Conservation (phyloP, 371 early-diverging fungal species). For the Mortierella sp. region DNA sequence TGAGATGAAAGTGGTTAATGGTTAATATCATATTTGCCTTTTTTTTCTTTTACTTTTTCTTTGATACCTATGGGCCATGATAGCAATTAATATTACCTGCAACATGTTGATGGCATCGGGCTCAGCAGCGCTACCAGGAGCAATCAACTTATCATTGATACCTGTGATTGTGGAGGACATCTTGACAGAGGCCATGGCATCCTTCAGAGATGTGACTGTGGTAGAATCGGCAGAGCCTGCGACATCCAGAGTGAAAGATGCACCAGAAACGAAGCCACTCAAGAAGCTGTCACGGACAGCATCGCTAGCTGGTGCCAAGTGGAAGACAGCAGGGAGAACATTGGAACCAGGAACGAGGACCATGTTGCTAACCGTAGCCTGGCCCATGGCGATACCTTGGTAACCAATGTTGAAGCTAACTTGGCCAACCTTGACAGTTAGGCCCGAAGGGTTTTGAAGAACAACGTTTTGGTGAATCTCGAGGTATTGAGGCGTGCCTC, state of each 20-base stretch:
- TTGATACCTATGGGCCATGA: no score
- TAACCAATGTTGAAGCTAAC: conserved; percentile 61
- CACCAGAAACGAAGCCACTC: conserved; percentile 51
- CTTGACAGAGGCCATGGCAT: conserved; percentile 64
- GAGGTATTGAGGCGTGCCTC: conserved; percentile 60
- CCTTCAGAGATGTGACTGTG: conserved; percentile 59
- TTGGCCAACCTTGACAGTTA: conserved; percentile 66
- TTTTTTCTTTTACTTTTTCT: no score
- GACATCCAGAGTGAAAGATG: conserved; percentile 60
- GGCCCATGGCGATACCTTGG: conserved; percentile 57
- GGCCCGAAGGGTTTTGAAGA: conserved; percentile 68
- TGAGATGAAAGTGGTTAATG: no score
- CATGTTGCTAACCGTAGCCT: conserved; percentile 47
- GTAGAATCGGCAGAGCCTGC: conserved; percentile 60
- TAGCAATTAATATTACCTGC: conserved; percentile 26
- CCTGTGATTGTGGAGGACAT: conserved; percentile 60
- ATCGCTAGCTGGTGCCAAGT: conserved; percentile 28
- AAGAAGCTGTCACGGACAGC: conserved; percentile 46
- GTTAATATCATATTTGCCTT: no score
- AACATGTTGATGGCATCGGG: conserved; percentile 32
- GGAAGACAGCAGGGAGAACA: conserved; percentile 57
- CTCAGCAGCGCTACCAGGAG: conserved; percentile 39
- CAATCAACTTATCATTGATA: conserved; percentile 59
- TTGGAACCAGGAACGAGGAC: conserved; percentile 65
- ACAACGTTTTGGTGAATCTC: conserved; percentile 59